Percentiles rank a stretch among this genome's conserved stretches.
Conservation (phyloP, 352 stramenopile genomes). For the Globisporangium uncinulatum region DNA sequence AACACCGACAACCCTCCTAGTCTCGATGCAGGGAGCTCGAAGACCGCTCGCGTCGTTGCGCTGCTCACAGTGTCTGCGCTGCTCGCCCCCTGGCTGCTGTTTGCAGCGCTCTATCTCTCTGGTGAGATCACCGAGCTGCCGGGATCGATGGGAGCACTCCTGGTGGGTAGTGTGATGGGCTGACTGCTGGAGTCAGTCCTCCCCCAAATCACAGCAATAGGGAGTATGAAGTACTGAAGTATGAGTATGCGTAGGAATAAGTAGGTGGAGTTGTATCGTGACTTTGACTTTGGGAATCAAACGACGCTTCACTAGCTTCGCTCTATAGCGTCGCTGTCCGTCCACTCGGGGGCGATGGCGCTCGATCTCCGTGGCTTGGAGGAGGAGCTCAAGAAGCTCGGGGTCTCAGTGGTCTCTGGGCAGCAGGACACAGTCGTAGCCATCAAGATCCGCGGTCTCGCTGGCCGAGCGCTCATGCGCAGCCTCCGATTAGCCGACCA, state of each 20-base stretch:
- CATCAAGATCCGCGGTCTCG: conserved; percentile 68
- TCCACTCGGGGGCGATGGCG: too few species aligned
- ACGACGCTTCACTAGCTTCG: too few species aligned
- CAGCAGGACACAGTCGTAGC: conserved; percentile 73
- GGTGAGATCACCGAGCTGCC: background rate
- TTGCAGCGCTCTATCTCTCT: conserved; percentile 12
- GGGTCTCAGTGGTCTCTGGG: conserved; percentile 64
- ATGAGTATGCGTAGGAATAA: too few species aligned
- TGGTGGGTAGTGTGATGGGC: too few species aligned
- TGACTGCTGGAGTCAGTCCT: too few species aligned
- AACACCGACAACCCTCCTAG: conserved; percentile 8
- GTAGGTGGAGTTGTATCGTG: too few species aligned
- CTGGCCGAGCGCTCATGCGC: conserved; percentile 46
- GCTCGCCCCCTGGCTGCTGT: conserved; percentile 26
- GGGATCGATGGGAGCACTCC: conserved; percentile 1
- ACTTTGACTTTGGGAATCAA: too few species aligned
- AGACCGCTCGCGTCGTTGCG: conserved; percentile 13
- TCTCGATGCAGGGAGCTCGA: conserved; percentile 6
- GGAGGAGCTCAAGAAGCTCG: conserved; percentile 78
- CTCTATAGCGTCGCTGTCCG: too few species aligned
- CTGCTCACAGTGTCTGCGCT: conserved; percentile 20
- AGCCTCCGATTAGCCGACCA: conserved; percentile 60
- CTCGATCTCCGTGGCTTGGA: conserved; percentile 57
- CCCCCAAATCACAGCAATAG: too few species aligned
- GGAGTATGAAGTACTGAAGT: too few species aligned